Base-by-base conservation (phyloP, 2,329 filamentous ascomycete species). In the Iodosphaeria phyllophila region DNA sequence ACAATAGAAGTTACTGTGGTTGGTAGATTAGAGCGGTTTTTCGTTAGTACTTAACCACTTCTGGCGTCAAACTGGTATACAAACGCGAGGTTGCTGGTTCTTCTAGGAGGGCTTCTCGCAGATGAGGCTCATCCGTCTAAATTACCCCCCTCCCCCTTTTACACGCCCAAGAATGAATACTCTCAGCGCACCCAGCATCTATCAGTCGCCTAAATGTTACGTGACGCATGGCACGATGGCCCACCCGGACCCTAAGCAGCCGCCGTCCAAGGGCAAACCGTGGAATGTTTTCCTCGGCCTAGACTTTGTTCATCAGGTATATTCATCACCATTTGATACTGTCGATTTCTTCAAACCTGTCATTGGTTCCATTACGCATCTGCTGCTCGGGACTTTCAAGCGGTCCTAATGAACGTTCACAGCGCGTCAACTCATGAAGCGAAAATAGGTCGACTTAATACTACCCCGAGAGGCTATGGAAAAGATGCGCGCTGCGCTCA, bases 241-340 rank as follows among this genome's bases (percentile, higher is more conserved):
- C 16, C 74, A 79, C 49, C 55, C 86, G 22, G 70, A 92, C 44
- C 60, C 69, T 5, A 60, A 64, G 29, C 74, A 82, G 39, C 60
- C 67, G 16, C 74, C 82, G 2, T 57, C 54, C 5, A 84, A 76
- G 42, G 74, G 69, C 39, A 72, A 77, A 37, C 84, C 82, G 3
- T 92, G 86, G 59, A 61, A 66, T 1, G 59, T 68, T 1, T 62
- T 92, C 32, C 47, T 64, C 13, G 51, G 57, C 2, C 69, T 77
- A 25, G 58, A 61, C 18, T 82, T 77, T 42, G 56, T 74, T 13
- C 74, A 86, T 42, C 75, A 69, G 38, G 74, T 73, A 44, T 27
- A 41, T 31, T n/a, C n/a, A 5, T 10, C 6, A 11, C 16, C 4
- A 13, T 13, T 20, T 6, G 22, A 8, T 6, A 8, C n/a, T 23